Base-by-base conservation (phyloP, 169 alveolate species). In the Eimeria praecox region DNA sequence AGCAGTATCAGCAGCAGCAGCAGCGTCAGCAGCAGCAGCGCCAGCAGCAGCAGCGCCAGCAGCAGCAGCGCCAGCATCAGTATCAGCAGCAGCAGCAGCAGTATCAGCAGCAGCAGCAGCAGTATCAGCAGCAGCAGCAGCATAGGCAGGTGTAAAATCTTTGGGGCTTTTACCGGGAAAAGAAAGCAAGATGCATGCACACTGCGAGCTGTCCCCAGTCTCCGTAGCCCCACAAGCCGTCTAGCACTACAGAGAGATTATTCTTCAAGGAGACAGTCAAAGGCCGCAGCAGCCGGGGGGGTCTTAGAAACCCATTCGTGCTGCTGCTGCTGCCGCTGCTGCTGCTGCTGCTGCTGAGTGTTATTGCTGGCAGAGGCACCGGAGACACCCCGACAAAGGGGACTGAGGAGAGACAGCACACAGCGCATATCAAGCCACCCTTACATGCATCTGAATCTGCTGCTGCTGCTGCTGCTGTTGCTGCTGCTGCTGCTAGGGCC, bases 261-360 rank as follows among this genome's bases (percentile, higher is more conserved):
- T 59, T 78, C 56, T 44, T 56, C 9, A 69, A 59, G 46, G 49
- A 64, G 30, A 62, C 16, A 46, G 75, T 62, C 35, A 90, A 90
- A 35, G 54, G 77, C 38, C 88, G 95, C 27, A 62, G 78, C 44
- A 69, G 95, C 20, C 95, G 95, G 10, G 95, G 95, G 3, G 95
- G 95, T 20, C 86, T 44, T 71, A 71, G 49, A 22, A 38, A 30
- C 22, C 46, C 42, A n/a, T 6, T 27, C 38, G 35, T 46, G 38
- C 46, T 42, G 46, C 71, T 42, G 52, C 92, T 83, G 75, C 92
- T 42, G 92, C 90, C 83, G 16, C 40, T 30, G 87, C 87, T 35
- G 62, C 62, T 52, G 62, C 62, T 52, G 62, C 62, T 1, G 9
- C 62, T 20, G 18, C 24, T 52, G 62, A 85, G 71, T 10, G 66